Evolutionary conservation across 2,329 filamentous ascomycete genomes (phyloP).

Genomic region (Beauveria asiatica): DNA sequence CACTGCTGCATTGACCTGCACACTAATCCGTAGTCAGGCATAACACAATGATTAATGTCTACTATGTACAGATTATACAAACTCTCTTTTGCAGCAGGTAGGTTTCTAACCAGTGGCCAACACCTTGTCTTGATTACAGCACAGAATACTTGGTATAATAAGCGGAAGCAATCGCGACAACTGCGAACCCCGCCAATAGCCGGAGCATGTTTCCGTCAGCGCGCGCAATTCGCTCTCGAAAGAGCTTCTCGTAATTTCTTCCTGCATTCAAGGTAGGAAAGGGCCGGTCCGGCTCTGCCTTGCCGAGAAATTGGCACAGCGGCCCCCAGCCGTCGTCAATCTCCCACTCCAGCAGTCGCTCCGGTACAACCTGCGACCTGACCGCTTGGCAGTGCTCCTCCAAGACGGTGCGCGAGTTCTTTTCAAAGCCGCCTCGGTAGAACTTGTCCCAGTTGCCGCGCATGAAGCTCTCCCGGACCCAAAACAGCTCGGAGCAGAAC

Average conservation of each 20-base stretch:
- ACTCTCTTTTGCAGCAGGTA: too few species aligned
- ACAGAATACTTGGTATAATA: neutral
- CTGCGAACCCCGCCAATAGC: neutral
- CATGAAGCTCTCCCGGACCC: conserved; percentile 13
- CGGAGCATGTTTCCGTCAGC: neutral
- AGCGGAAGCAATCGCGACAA: neutral
- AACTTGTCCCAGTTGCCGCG: neutral
- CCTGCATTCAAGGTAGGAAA: conserved; percentile 20
- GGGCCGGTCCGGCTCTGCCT: conserved; percentile 23
- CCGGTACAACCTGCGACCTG: conserved; percentile 13
- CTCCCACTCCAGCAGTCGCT: conserved; percentile 29
- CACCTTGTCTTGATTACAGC: too few species aligned
- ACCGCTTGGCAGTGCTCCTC: neutral
- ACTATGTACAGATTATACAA: too few species aligned
- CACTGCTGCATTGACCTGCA: too few species aligned
- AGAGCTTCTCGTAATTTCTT: neutral
- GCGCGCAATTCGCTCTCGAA: neutral
- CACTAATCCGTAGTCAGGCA: too few species aligned
- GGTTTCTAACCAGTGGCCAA: too few species aligned
- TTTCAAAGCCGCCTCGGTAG: neutral
- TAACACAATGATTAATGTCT: too few species aligned
- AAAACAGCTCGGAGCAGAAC: conserved; percentile 24
- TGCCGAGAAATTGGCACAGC: conserved; percentile 31
- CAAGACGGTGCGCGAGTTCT: neutral
- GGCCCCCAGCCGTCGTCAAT: conserved; percentile 32